These are phyloP conservation scores for Corymbia maculata DNA, from an alignment of 345 rosid genomes.

Conservation along the genomic window DNA sequence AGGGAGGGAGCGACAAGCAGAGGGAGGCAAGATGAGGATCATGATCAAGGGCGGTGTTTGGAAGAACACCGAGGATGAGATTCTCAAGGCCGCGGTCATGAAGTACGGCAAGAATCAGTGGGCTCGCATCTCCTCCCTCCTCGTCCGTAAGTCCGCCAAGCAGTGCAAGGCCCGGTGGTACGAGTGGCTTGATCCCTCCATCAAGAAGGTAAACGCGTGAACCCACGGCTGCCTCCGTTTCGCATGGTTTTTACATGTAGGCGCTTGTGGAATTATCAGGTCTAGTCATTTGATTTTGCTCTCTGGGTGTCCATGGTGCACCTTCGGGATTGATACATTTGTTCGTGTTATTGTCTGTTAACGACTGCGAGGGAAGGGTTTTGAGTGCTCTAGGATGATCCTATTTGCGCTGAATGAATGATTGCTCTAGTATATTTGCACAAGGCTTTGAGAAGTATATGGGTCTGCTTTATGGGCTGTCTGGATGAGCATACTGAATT, in stretches of 20 bases:
- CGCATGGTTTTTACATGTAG: not conserved
- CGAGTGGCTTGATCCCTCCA: conserved; percentile 99
- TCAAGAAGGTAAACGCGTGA: conserved; percentile 56
- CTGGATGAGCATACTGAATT: not conserved
- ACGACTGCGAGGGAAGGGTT: not conserved
- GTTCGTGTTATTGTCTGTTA: not conserved
- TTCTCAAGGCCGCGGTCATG: conserved; percentile 97
- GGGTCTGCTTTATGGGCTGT: not conserved
- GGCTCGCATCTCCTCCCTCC: conserved; percentile 96
- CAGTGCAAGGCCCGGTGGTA: conserved; percentile 99
- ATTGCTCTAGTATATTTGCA: not conserved
- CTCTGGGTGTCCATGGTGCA: not conserved
- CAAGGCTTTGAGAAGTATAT: not conserved
- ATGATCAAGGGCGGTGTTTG: conserved; percentile 99
- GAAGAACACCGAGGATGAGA: conserved; percentile 99
- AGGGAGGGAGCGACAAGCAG: not conserved
- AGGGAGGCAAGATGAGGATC: conserved; percentile 77
- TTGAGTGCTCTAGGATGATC: not conserved
- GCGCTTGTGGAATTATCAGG: not conserved
- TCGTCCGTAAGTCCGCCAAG: conserved; percentile 98
- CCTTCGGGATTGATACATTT: not conserved
- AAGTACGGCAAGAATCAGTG: conserved; percentile 98
- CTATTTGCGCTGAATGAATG: not conserved
- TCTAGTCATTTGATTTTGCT: not conserved
- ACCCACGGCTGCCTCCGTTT: not conserved